Evolutionary conservation across 305 asterid species (phyloP).

Genomic region (Solanum hybrid): DNA sequence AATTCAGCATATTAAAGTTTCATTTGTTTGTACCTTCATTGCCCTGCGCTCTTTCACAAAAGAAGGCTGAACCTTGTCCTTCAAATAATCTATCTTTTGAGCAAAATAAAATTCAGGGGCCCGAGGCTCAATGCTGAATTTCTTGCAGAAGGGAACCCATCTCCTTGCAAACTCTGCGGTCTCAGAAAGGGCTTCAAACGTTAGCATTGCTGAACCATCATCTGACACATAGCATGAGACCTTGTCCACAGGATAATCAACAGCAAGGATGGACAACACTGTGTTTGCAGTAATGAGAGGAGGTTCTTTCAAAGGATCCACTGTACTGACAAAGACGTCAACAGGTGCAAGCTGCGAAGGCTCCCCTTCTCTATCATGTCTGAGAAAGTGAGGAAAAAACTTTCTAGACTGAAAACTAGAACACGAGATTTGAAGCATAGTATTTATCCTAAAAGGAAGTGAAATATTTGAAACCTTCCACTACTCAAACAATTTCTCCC

Average conservation of each 20-base stretch:
- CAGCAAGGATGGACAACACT: constrained; percentile 63
- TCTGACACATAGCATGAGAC: constrained; percentile 65
- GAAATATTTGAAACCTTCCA: not conserved
- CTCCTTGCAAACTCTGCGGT: constrained; percentile 67
- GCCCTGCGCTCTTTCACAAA: constrained; percentile 73
- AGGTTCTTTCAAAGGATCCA: constrained; percentile 76
- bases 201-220: constrained; percentile 65
- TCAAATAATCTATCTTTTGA: constrained; percentile 63
- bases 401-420: not conserved
- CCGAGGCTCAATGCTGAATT: constrained; percentile 60
- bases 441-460: not conserved
- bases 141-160: constrained; percentile 81
- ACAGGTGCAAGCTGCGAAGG: constrained; percentile 53
- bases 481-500: not conserved
- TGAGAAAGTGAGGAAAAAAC: constrained; percentile 13
- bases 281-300: constrained; percentile 67
- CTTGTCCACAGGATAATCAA: constrained; percentile 65
- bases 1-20: not conserved
- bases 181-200: constrained; percentile 57
- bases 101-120: constrained; percentile 75
- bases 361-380: constrained; percentile 67
- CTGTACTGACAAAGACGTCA: constrained; percentile 69
- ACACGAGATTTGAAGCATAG: not conserved
- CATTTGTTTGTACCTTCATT: constrained; percentile 42
- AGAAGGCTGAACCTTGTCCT: constrained; percentile 67